These are phyloP conservation scores for Mytilinidion resinicola DNA, from an alignment of 495 filamentous ascomycete genomes.

Conservation along the genomic window DNA sequence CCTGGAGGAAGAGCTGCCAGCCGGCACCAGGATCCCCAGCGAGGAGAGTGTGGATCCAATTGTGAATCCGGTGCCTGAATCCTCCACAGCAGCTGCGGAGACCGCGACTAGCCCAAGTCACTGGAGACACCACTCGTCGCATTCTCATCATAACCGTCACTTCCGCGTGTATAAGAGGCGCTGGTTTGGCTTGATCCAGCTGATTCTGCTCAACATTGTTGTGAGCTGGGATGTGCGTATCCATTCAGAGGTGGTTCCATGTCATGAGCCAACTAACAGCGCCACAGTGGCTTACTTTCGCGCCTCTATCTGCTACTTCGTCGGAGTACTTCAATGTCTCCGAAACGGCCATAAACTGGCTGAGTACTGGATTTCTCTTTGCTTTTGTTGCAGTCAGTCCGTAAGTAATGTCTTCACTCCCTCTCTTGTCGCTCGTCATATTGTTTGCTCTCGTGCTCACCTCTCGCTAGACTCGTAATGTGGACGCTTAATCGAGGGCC, in stretches of 20 bases:
- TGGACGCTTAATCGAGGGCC: slow-evolving; percentile 73
- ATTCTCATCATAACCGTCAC: background rate
- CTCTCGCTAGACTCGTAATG: slow-evolving; percentile 51
- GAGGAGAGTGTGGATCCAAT: background rate
- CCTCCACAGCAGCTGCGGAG: background rate
- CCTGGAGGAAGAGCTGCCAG: background rate
- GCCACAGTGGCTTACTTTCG: slow-evolving; percentile 82
- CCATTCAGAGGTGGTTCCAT: background rate
- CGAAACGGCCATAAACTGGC: slow-evolving; percentile 83
- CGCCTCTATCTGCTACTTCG: slow-evolving; percentile 71
- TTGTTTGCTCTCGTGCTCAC: background rate
- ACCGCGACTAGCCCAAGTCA: background rate
- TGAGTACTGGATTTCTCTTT: slow-evolving; percentile 80
- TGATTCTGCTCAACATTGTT: slow-evolving; percentile 85
- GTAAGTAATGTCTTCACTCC: slow-evolving; percentile 36
- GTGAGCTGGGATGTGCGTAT: slow-evolving; percentile 87
- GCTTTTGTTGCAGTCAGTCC: slow-evolving; percentile 70
- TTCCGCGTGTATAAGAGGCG: slow-evolving; percentile 84
- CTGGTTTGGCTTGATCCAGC: slow-evolving; percentile 79
- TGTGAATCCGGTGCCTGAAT: background rate
- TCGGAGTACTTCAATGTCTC: slow-evolving; percentile 69
- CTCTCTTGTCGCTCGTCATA: background rate
- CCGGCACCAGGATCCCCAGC: no score
- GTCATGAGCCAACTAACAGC: background rate
- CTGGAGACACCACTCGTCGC: slow-evolving; percentile 23